A percentile compares a stretch with the other conserved stretches of the same genome.
These are phyloP conservation scores for Diaporthe humulicola DNA, from an alignment of 2,329 filamentous ascomycete genomes.

Conservation along the genomic window DNA sequence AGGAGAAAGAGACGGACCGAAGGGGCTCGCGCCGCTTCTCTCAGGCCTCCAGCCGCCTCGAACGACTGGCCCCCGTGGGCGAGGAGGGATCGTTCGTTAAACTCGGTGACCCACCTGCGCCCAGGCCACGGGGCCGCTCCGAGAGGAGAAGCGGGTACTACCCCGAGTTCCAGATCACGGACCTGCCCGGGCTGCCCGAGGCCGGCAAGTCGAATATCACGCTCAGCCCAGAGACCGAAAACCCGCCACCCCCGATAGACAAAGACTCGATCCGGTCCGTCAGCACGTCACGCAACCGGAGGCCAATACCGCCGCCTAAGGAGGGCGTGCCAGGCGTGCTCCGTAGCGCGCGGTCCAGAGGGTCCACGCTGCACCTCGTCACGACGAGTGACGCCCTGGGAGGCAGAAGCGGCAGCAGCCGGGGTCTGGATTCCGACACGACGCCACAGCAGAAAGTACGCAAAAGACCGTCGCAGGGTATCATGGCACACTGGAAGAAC, in stretches of 20 bases:
- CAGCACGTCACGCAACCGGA: constrained; percentile 82
- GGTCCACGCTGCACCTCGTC: constrained; percentile 89
- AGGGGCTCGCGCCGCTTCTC: constrained; percentile 86
- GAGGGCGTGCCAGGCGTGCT: constrained; percentile 76
- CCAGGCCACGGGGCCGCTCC: constrained; percentile 81
- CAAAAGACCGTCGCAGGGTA: constrained; percentile 70
- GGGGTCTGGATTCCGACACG: constrained; percentile 47
- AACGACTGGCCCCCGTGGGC: constrained; percentile 84
- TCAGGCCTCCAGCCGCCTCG: constrained; percentile 88
- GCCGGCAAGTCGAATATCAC: constrained; percentile 59
- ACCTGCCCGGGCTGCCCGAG: constrained; percentile 84
- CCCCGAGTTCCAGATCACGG: constrained; percentile 74
- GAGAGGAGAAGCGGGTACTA: constrained; percentile 80
- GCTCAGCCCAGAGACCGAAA: constrained; percentile 57
- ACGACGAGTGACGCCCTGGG: constrained; percentile 70
- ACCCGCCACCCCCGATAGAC: constrained; percentile 80
- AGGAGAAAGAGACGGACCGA: constrained; percentile 85
- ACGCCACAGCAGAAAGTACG: constrained; percentile 60
- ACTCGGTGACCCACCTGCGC: constrained; percentile 61
- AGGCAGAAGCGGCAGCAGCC: constrained; percentile 46
- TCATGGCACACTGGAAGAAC: constrained; percentile 73
- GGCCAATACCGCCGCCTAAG: constrained; percentile 86
- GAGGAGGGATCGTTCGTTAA: constrained; percentile 74
- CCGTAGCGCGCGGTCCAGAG: constrained; percentile 78
- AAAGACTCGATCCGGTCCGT: constrained; percentile 82